Percentiles rank a stretch among this genome's conserved stretches.
These are phyloP conservation scores for Ettlia oleoabundans DNA, from an alignment of 139 green algal species.

Conservation along the genomic window DNA sequence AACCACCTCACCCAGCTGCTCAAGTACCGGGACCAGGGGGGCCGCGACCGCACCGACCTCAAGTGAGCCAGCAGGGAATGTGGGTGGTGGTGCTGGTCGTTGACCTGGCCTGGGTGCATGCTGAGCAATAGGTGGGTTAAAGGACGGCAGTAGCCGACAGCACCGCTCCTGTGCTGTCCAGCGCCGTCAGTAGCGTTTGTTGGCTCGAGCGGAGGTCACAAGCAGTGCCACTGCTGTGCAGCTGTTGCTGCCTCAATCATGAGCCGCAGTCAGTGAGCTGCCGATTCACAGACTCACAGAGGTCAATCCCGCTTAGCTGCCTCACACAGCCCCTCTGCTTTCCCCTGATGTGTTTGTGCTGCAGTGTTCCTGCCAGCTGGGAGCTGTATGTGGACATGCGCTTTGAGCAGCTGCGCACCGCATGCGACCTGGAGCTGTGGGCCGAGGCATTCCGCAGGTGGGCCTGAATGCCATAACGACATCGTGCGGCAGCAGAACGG, in stretches of 20 bases:
- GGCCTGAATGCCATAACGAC: too few species aligned
- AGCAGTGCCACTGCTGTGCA: background rate
- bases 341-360: background rate
- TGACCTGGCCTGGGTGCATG: too few species aligned
- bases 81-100: background rate
- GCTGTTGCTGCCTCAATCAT: background rate
- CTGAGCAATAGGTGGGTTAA: too few species aligned
- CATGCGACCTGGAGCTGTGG: conserved; percentile 96
- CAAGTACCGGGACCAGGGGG: conserved; percentile 87
- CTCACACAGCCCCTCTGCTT: background rate
- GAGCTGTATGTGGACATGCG: conserved; percentile 95
- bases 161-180: too few species aligned
- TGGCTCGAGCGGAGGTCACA: too few species aligned
- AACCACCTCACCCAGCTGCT: conserved; percentile 96
- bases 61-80: background rate
- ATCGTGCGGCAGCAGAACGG: too few species aligned
- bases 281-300: background rate
- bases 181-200: too few species aligned
- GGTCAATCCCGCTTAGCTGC: background rate
- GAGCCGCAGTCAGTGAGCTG: too few species aligned
- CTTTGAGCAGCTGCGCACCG: conserved; percentile 90
- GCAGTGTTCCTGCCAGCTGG: conserved; percentile 82
- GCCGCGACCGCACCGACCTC: conserved; percentile 92
- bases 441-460: conserved; percentile 98
- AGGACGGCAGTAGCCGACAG: too few species aligned